phyloP scores from a whole-genome alignment of 2,329 filamentous ascomycete species.

The Alternaria triticina region DNA sequence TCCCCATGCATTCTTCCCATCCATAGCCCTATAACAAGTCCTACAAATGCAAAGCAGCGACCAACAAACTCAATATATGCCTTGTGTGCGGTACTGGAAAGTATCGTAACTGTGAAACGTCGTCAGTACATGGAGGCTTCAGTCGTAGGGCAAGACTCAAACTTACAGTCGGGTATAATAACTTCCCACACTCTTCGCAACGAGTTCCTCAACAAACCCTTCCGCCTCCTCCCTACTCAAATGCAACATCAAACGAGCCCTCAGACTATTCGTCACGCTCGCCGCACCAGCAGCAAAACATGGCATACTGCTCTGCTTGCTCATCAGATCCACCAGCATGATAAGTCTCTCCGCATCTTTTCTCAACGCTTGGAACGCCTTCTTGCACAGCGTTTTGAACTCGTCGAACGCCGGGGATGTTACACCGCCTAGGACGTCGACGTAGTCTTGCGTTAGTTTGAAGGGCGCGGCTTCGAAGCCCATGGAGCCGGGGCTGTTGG shows the following conservation, averaged over 20 bases:
- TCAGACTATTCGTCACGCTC: constrained; percentile 71
- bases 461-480: constrained; percentile 88
- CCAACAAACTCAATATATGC: constrained; percentile 70
- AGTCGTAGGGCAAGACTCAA: neutral
- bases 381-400: constrained; percentile 81
- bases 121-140: neutral
- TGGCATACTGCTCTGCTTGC: constrained; percentile 79
- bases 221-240: constrained; percentile 83
- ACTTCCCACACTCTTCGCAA: constrained; percentile 81
- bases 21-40: neutral
- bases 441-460: constrained; percentile 85
- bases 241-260: constrained; percentile 81
- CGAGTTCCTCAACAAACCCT: constrained; percentile 80
- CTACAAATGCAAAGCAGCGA: neutral
- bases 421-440: constrained; percentile 79
- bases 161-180: constrained; percentile 85
- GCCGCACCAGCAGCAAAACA: constrained; percentile 78
- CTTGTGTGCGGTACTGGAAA: constrained; percentile 87
- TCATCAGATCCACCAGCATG: constrained; percentile 85
- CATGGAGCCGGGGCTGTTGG: constrained; percentile 82
- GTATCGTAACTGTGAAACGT: constrained; percentile 72
- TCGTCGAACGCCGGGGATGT: constrained; percentile 73
- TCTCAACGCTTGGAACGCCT: constrained; percentile 81
- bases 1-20: neutral
- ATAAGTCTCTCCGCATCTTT: constrained; percentile 81